These are phyloP conservation scores for Pisolithus albus DNA, from an alignment of 768 basidiomycete species.

Conservation along the genomic window DNA sequence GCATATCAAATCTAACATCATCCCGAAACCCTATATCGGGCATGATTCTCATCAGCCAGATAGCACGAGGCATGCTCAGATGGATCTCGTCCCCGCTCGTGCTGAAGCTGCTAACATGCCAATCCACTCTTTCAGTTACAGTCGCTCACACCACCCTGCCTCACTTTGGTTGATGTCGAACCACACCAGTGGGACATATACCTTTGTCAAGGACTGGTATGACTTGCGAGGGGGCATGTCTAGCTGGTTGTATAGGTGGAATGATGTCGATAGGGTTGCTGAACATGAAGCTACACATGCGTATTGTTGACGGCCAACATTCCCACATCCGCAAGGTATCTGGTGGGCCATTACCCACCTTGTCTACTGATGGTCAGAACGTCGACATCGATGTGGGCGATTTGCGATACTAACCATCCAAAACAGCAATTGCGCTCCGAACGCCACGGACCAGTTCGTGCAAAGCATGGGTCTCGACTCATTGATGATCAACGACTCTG, in stretches of 20 bases:
- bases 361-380: constrained; percentile 87
- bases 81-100: constrained; percentile 96
- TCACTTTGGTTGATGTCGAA: constrained; percentile 99
- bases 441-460: constrained; percentile 89
- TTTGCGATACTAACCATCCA: constrained; percentile 50
- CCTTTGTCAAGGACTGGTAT: constrained; percentile 97
- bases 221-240: constrained; percentile 85
- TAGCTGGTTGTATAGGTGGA: constrained; percentile 92
- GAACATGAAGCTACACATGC: constrained; percentile 93
- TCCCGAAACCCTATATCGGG: constrained; percentile 84
- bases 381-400: constrained; percentile 95
- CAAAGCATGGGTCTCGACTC: constrained; percentile 79
- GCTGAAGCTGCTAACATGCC: constrained; percentile 96
- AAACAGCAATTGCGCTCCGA: constrained; percentile 35
- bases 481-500: constrained; percentile 58
- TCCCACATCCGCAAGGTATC: constrained; percentile 95
- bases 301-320: constrained; percentile 81
- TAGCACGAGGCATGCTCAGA: constrained; percentile 87
- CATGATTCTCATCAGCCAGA: constrained; percentile 90
- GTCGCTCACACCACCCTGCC: constrained; percentile 93
- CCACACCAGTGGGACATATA: constrained; percentile 95
- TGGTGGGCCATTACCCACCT: constrained; percentile 80
- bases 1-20: constrained; percentile 15
- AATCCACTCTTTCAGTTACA: constrained; percentile 96
- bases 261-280: constrained; percentile 93